Base-by-base conservation (phyloP, 2,329 filamentous ascomycete genomes). In the Stemphylium vesicarium region DNA sequence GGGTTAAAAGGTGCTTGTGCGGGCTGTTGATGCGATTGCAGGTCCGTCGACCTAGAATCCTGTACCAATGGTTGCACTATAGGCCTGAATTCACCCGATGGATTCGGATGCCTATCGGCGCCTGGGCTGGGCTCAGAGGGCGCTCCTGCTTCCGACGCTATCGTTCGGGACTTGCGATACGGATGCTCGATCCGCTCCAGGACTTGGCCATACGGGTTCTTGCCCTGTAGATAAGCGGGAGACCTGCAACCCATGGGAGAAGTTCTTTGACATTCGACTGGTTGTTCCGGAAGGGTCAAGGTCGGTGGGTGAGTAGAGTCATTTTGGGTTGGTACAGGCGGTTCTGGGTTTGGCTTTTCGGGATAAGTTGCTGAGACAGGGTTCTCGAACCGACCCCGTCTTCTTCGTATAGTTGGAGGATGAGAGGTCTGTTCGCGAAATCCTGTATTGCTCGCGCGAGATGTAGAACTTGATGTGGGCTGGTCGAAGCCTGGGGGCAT, bases 121-220 rank as follows among this genome's bases (percentile, higher is more conserved):
- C 45, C 60, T 26, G 65, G 64, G 42, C 62, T 57, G n/a, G 60
- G 24, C 42, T 68, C 65, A 10, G 65, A 65, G 20, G 69, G 63
- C 4, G 64, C 54, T 12, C 53, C 55, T 36, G 47, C 35, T 29
- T 46, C 22, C 36, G 46, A 26, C 4, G 38, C 36, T 15, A 47
- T 41, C 31, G 37, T 33, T 31, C 47, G 54, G 10, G 46, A 32
- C 38, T 62, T 60, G 39, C 60, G 63, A 49, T 64, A 68, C 8
- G 64, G 59, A 46, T 65, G 63, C 8, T 68, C 59, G 43, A 59
- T 48, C 26, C 49, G 57, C 16, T 70, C 63, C 36, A 74, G 43
- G 18, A 75, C 63, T 32, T 62, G 61, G 33, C 69, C 71, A 55
- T 73, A 72, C 7, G 70, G 68, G 26, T 73, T 73, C 53, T 69